These are phyloP conservation scores for Hibiscus trionum DNA, from an alignment of 345 rosid genomes.

Conservation along the genomic window DNA sequence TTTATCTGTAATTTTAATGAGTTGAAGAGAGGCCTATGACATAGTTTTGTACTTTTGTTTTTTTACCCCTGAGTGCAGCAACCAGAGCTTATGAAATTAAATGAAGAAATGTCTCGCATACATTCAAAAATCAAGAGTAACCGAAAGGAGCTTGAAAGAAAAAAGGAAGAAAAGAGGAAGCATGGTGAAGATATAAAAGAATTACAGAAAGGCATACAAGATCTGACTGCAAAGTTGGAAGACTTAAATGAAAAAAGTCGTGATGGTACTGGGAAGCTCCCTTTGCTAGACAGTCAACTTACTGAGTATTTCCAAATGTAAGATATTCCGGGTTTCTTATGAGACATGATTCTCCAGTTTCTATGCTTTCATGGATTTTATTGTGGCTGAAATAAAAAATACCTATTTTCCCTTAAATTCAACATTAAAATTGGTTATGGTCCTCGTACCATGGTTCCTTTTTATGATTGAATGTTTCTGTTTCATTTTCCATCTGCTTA, in stretches of 20 bases:
- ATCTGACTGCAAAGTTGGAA: conserved; percentile 64
- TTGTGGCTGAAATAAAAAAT: neutral
- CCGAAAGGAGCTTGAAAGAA: conserved; percentile 71
- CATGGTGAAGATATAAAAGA: conserved; percentile 57
- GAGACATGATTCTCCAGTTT: neutral
- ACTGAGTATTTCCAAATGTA: conserved; percentile 81
- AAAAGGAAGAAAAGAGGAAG: conserved; percentile 63
- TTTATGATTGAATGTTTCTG: neutral
- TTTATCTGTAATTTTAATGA: conserved; percentile 5
- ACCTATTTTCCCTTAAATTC: neutral
- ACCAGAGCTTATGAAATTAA: conserved; percentile 85
- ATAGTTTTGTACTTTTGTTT: conserved; percentile 10
- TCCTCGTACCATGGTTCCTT: neutral
- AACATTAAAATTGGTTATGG: neutral
- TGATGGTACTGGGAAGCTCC: conserved; percentile 71
- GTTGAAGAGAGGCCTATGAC: conserved; percentile 4
- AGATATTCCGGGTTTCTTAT: conserved; percentile 24
- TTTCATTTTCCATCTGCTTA: neutral
- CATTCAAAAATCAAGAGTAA: conserved; percentile 74
- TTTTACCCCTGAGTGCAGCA: conserved; percentile 37
- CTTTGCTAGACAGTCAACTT: conserved; percentile 70
- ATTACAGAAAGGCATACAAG: conserved; percentile 60
- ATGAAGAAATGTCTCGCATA: conserved; percentile 78
- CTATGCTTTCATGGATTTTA: neutral
- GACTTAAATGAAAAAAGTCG: conserved; percentile 67